These are phyloP conservation scores for Penicillium sp. DNA, from an alignment of 2,329 filamentous ascomycete genomes.

Conservation along the genomic window DNA sequence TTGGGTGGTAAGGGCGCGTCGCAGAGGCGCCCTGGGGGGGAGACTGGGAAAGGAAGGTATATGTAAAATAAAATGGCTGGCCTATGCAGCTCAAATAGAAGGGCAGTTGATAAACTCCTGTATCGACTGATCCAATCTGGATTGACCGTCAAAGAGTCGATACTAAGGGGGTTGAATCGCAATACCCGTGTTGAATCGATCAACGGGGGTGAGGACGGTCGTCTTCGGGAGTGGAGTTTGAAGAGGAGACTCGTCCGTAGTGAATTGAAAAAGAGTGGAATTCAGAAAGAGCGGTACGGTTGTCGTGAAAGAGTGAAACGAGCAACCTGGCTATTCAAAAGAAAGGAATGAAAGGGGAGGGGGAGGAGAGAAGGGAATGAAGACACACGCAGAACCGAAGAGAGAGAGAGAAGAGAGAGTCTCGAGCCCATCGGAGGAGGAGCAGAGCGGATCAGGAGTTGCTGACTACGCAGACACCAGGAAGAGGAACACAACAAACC, in stretches of 20 bases:
- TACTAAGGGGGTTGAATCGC: conserved; percentile 17
- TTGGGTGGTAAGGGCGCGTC: conserved; percentile 39
- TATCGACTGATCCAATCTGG: conserved; percentile 18
- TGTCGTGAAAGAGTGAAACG: conserved; percentile 59
- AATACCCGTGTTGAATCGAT: conserved; percentile 32
- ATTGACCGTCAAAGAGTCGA: conserved; percentile 12
- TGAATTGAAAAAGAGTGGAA: conserved; percentile 40
- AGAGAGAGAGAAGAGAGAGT: conserved; percentile 24
- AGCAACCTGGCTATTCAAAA: conserved; percentile 42
- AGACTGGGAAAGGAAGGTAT: conserved; percentile 22
- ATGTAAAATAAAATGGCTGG: conserved; percentile 38
- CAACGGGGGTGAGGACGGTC: conserved; percentile 27
- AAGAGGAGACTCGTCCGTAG: conserved; percentile 30
- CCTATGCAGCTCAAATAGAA: conserved; percentile 42
- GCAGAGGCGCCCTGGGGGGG: conserved; percentile 37
- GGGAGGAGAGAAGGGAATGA: conserved; percentile 29
- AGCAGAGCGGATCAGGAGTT: conserved; percentile 31
- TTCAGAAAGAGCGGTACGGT: conserved; percentile 43
- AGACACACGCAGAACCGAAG: conserved; percentile 25
- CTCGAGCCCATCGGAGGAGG: conserved; percentile 11
- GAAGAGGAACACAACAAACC: conserved; percentile 7
- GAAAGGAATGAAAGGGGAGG: conserved; percentile 37
- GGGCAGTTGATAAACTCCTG: conserved; percentile 20
- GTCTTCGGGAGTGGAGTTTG: conserved; percentile 15
- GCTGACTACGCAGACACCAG: conserved; percentile 25